These are phyloP conservation scores for Ogataea paradorogensis DNA, from an alignment of 805 yeast species.

Conservation along the genomic window DNA sequence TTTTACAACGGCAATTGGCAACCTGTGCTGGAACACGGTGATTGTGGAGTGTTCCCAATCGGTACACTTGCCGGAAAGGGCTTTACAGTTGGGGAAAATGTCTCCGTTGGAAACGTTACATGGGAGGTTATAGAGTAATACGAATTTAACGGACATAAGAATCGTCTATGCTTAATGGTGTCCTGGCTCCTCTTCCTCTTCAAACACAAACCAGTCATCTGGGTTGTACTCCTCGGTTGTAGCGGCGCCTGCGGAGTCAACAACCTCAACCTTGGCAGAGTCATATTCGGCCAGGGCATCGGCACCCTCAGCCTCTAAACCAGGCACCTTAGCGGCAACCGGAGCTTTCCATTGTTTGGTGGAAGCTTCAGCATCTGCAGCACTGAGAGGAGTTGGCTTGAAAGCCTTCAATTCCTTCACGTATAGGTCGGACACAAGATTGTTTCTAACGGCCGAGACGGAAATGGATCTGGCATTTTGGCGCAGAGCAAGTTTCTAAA, in stretches of 20 bases:
- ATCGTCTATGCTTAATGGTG: conserved; percentile 39
- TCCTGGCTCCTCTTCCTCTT: conserved; percentile 54
- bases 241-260: conserved; percentile 46
- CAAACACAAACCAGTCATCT: conserved; percentile 81
- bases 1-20: conserved; percentile 15
- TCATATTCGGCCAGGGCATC: conserved; percentile 67
- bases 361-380: conserved; percentile 71
- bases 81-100: conserved; percentile 11
- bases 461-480: conserved; percentile 29
- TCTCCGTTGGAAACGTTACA: conserved; percentile 10
- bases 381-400: conserved; percentile 76
- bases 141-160: conserved; percentile 2
- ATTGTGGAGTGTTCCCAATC: conserved; percentile 15
- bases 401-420: conserved; percentile 81
- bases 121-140: conserved; percentile 26
- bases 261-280: conserved; percentile 71
- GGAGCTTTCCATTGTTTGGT: conserved; percentile 86
- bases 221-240: conserved; percentile 42
- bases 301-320: conserved; percentile 64
- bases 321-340: conserved; percentile 71
- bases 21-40: conserved; percentile 19
- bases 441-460: conserved; percentile 27
- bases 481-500: conserved; percentile 8
- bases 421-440: conserved; percentile 82
- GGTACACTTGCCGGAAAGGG: conserved; percentile 1